Percentiles rank a stretch among this genome's conserved stretches.
These are phyloP conservation scores for Ustilago loliicola DNA, from an alignment of 1,284 basidiomycete species.

Conservation along the genomic window DNA sequence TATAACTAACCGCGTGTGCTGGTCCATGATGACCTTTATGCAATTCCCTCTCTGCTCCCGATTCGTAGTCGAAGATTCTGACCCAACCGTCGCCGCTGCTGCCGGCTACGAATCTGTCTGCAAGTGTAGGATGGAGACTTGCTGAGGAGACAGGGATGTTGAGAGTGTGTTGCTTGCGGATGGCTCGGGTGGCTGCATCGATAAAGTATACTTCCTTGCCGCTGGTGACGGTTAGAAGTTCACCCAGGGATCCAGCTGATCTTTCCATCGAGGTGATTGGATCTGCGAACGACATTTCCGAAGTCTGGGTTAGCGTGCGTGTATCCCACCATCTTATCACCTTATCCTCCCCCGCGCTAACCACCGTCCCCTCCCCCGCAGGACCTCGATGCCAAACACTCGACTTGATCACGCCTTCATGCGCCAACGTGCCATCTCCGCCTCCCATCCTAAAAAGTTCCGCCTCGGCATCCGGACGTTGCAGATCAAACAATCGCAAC, in stretches of 20 bases:
- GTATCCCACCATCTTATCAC: constrained; percentile 95
- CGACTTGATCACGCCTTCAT: constrained; percentile 90
- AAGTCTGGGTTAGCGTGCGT: constrained; percentile 80
- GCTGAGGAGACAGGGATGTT: constrained; percentile 82
- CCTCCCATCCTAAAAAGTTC: constrained; percentile 78
- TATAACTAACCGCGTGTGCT: constrained; percentile 92
- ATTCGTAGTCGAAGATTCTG: constrained; percentile 84
- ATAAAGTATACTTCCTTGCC: constrained; percentile 90
- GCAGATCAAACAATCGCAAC: constrained; percentile 91
- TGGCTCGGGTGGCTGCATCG: constrained; percentile 60
- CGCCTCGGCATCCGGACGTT: constrained; percentile 80
- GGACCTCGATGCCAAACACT: constrained; percentile 85
- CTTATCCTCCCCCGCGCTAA: constrained; percentile 92
- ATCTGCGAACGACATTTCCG: constrained; percentile 80
- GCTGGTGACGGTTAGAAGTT: constrained; percentile 87
- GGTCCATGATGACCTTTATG: constrained; percentile 98
- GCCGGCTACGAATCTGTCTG: constrained; percentile 94
- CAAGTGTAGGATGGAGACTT: constrained; percentile 87
- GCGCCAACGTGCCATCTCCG: constrained; percentile 71
- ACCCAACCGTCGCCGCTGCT: constrained; percentile 94
- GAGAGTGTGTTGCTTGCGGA: constrained; percentile 57
- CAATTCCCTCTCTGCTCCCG: constrained; percentile 89
- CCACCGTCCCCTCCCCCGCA: constrained; percentile 75
- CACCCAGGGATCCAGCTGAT: constrained; percentile 80
- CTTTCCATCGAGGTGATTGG: constrained; percentile 92